phyloP scores from a whole-genome alignment of 225 moss, liverwort and hornwort species.

The Pseudoscleropodium purum region DNA sequence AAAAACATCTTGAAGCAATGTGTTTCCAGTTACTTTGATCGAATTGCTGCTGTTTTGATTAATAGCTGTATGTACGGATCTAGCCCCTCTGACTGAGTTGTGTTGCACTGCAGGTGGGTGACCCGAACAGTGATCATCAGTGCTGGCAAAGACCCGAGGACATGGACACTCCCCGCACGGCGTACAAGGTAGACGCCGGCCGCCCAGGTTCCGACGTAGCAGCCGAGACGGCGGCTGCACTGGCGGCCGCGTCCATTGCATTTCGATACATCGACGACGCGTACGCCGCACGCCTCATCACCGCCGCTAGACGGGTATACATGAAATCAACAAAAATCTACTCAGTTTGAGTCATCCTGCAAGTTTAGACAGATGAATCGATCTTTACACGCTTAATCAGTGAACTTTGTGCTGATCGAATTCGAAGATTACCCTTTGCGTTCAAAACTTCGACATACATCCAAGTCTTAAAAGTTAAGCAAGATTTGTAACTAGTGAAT shows the following conservation, averaged over 20 bases:
- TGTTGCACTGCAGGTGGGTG: slow-evolving; percentile 37
- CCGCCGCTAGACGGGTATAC: slow-evolving; percentile 29
- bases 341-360: background rate
- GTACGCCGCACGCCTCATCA: slow-evolving; percentile 40
- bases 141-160: slow-evolving; percentile 18
- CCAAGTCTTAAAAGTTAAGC: background rate
- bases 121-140: slow-evolving; percentile 50
- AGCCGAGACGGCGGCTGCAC: slow-evolving; percentile 4
- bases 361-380: background rate
- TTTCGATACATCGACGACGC: slow-evolving; percentile 33
- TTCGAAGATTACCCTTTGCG: background rate
- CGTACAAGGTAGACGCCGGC: slow-evolving; percentile 38
- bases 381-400: too few species aligned
- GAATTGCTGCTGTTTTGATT: too few species aligned
- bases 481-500: background rate
- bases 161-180: slow-evolving; percentile 30
- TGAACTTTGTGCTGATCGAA: background rate
- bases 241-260: slow-evolving; percentile 37
- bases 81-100: background rate
- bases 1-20: background rate
- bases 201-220: slow-evolving; percentile 14
- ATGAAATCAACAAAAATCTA: background rate
- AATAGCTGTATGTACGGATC: background rate
- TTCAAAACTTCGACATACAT: background rate
- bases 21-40: background rate